Base-by-base conservation (phyloP, 164 flowering plant genomes). In the Magnolia changhungtana region DNA sequence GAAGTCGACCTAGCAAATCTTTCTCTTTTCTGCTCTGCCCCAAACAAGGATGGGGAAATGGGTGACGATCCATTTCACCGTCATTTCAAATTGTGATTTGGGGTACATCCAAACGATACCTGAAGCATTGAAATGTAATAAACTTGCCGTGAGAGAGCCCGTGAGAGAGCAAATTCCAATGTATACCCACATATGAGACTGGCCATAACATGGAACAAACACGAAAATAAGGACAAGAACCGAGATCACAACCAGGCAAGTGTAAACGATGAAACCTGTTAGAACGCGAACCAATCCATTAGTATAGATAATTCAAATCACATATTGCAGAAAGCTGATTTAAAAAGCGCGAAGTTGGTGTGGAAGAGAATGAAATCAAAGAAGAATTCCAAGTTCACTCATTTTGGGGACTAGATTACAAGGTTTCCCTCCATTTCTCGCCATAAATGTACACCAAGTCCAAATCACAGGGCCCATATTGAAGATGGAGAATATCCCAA, bases 101-200 rank as follows among this genome's bases (percentile, higher is more conserved):
- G 61, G 18, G 19, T 55, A 16, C 61, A 55, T 55, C 61, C 18
- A 16, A 55, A 55, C 4, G 13, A 11, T 16, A 55, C 2, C 61
- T 55, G 16, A 55, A 10, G 61, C 13, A 55, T 55, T 55, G 19
- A 55, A 55, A 55, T 55, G 13, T 55, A 11, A 11, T 55, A 29
- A 64, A 81, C 93, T 77, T 67, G 93, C 99, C 89, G 99, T 92
- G n/a, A 96, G 87, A 59, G 99, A 96, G 58, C 99, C 99, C 93
- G 87, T 91, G 50, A 92, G 93, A 50, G 99, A 96, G 85, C 99
- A 96, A 66, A 96, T 89, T 76, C 95, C 98, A 67, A 93, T 81
- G 78, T 91, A 96, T 21, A 96, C 89, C 18, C 91, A 63, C 88
- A 93, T 71, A 82, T 93, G 85, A 27, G 82, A 83, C 24, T 88